Percentiles rank a stretch among this genome's conserved stretches.
These are phyloP conservation scores for Ophiostoma ips DNA, from an alignment of 2,329 filamentous ascomycete genomes.

Conservation along the genomic window DNA sequence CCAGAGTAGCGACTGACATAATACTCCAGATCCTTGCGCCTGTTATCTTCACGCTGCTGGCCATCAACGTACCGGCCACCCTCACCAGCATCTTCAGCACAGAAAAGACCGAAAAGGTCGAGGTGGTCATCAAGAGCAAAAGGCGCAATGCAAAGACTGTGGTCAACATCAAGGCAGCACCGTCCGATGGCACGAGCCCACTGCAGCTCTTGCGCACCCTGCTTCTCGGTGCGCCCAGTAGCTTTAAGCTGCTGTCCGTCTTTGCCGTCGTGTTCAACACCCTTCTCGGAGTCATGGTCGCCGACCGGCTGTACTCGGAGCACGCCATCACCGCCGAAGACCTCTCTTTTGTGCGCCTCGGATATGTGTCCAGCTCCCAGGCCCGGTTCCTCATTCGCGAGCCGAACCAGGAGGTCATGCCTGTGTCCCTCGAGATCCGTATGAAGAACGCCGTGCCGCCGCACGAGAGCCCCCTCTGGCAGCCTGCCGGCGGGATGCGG, in stretches of 20 bases:
- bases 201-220: slow-evolving; percentile 43
- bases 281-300: slow-evolving; percentile 50
- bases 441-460: slow-evolving; percentile 36
- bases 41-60: slow-evolving; percentile 45
- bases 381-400: slow-evolving; percentile 78
- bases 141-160: not conserved
- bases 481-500: slow-evolving; percentile 48
- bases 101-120: slow-evolving; percentile 21
- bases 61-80: slow-evolving; percentile 49
- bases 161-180: slow-evolving; percentile 31
- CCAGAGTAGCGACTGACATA: not conserved
- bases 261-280: slow-evolving; percentile 61
- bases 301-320: slow-evolving; percentile 67
- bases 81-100: not conserved
- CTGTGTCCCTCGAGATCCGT: slow-evolving; percentile 56
- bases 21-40: not conserved
- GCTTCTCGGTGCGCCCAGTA: slow-evolving; percentile 61
- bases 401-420: slow-evolving; percentile 60
- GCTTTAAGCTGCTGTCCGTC: slow-evolving; percentile 51
- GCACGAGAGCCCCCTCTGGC: slow-evolving; percentile 49
- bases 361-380: slow-evolving; percentile 68
- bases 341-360: slow-evolving; percentile 73
- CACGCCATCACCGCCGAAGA: slow-evolving; percentile 58
- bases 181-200: slow-evolving; percentile 33
- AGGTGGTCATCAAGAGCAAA: slow-evolving; percentile 29